Evolutionary conservation across 345 rosid species (phyloP).

Genomic region (Acer saccharum): DNA sequence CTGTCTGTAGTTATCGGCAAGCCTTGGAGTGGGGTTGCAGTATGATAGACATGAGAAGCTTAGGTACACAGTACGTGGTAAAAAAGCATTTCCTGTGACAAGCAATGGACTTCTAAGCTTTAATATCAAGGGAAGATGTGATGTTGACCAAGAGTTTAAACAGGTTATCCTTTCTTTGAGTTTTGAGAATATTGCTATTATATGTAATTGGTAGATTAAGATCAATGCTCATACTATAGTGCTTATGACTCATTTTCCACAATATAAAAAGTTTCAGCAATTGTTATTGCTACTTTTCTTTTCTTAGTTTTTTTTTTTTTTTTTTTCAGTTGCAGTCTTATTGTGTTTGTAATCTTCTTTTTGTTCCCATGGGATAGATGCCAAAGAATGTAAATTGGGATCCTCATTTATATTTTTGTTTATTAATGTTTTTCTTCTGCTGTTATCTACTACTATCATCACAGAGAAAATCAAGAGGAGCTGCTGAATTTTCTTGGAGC

Average conservation of each 20-base stretch:
- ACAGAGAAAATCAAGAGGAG: conserved; percentile 82
- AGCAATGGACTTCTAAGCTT: conserved; percentile 52
- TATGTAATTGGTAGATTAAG: conserved; percentile 5
- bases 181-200: neutral
- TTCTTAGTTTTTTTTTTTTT: neutral
- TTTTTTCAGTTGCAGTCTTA: neutral
- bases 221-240: neutral
- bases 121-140: conserved; percentile 70
- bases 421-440: neutral
- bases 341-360: neutral
- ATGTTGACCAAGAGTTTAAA: conserved; percentile 70
- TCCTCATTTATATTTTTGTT: neutral
- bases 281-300: neutral
- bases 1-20: conserved; percentile 49
- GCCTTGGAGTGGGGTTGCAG: conserved; percentile 72
- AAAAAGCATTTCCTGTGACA: conserved; percentile 69
- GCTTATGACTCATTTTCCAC: neutral
- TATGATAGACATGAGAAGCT: conserved; percentile 72
- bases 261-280: neutral
- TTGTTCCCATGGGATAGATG: neutral
- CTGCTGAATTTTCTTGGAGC: conserved; percentile 80
- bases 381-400: neutral
- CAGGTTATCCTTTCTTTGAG: conserved; percentile 44
- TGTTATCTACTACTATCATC: conserved; percentile 13
- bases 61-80: conserved; percentile 63